Conservation (phyloP, 2,329 filamentous ascomycete species). For the Verticillium zaregamsianum region DNA sequence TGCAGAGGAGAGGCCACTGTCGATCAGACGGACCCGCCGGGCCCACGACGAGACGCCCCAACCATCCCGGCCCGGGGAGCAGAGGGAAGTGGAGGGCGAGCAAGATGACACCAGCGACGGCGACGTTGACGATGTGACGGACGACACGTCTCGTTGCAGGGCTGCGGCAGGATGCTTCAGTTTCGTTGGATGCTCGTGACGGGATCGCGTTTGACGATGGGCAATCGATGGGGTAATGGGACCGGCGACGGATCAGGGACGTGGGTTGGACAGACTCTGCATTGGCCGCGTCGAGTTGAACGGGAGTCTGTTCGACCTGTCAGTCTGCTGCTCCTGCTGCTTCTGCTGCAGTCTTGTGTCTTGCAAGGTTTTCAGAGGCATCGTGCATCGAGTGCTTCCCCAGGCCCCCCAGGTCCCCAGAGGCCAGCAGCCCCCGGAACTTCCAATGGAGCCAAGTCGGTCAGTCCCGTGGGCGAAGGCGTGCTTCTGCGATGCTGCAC, state of each 20-base stretch:
- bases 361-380: neutral
- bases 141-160: neutral
- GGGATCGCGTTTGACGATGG: neutral
- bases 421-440: neutral
- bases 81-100: neutral
- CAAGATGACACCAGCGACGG: neutral
- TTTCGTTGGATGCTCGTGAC: neutral
- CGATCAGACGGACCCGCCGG: neutral
- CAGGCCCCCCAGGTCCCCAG: neutral
- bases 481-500: constrained; percentile 8
- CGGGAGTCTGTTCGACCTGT: neutral
- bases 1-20: neutral
- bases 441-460: neutral
- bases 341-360: neutral
- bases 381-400: neutral
- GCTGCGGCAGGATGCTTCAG: neutral
- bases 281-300: neutral
- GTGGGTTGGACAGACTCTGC: neutral
- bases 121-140: neutral
- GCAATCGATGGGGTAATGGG: neutral
- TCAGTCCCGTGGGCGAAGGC: constrained; percentile 9
- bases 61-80: neutral
- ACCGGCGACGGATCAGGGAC: neutral
- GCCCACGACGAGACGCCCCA: neutral
- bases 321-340: neutral